Base-by-base conservation (phyloP, 2,329 filamentous ascomycete species). In the Pseudogymnoascus sp. region DNA sequence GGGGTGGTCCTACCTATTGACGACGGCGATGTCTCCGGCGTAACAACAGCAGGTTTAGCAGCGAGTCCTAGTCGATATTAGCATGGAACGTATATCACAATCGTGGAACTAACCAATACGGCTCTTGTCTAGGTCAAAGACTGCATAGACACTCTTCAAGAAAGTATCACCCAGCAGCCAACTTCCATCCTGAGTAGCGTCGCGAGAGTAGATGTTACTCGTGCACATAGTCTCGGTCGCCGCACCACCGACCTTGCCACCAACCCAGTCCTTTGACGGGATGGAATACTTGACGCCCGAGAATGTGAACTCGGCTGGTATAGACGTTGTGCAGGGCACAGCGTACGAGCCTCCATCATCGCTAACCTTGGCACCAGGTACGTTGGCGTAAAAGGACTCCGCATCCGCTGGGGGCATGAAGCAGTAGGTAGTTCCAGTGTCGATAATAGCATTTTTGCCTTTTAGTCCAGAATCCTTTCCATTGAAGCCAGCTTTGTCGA, bases 111-210 rank as follows among this genome's bases (percentile, higher is more conserved):
- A 71, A 82, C 87, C 88, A 65, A 92, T 83, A 59, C 81, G 81
- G 43, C 73, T 74, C 65, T 85, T 70, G 64, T 93, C 90, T 60
- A 83, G 84, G 72, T 96, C 92, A 71, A 95, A 96, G 22, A 94
- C 86, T 1, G 85, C 79, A 71, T 96, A 96, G 14, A 96, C 91
- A 67, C 95, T 96, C 77, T 95, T 96, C 64, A 96, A 75, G 68
- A 96, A 96, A 0, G 88, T 84, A 66, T 92, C 91, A 1, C 92
- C 92, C 1, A 96, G 74, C n/a, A 96, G 78, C 90, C 91, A 96
- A 28, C 85, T 68, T 67, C 77, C 65, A 12, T 64, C 79, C 0
- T 79, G 75, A 54, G 90, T 86, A 12, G 89, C 84, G 70, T 87
- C 82, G 25, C 85, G 80, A 1, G 88, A 89, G 60, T 91, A 86